phyloP scores from a whole-genome alignment of 2,329 filamentous ascomycete species.

The Cladosporium sp. region DNA sequence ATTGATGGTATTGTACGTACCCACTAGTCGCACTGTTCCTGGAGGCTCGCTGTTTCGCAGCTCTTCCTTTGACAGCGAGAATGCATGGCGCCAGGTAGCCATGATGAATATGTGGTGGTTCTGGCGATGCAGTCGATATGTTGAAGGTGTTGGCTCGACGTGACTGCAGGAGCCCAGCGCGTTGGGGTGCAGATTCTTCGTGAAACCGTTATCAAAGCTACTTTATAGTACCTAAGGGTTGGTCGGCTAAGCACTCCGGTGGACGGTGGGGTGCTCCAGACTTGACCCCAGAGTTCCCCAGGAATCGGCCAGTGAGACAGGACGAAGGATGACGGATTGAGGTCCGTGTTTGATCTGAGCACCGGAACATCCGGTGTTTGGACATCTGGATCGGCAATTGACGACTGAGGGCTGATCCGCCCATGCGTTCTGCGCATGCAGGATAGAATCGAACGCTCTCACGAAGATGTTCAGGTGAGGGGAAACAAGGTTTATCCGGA shows the following conservation, averaged over 20 bases:
- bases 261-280: neutral
- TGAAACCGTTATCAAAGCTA: conserved; percentile 2
- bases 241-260: neutral
- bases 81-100: conserved; percentile 38
- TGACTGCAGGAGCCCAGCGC: neutral
- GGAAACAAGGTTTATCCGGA: neutral
- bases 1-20: conserved; percentile 28
- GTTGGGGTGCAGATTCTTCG: neutral
- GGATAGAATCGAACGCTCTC: neutral
- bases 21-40: conserved; percentile 42
- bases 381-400: neutral
- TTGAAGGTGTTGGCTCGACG: neutral
- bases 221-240: conserved; percentile 8
- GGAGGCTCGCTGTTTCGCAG: conserved; percentile 42
- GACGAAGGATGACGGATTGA: neutral
- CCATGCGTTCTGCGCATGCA: neutral
- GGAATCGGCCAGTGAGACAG: neutral
- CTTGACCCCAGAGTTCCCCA: conserved; percentile 2
- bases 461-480: neutral
- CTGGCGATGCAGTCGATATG: neutral
- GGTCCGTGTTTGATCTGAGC: neutral
- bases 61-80: conserved; percentile 42
- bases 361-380: neutral
- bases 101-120: conserved; percentile 27
- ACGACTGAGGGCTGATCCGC: neutral